Percentiles rank a stretch among this genome's conserved stretches.
phyloP scores from a whole-genome alignment of 23 red algal genomes.

The Chondrus crispus region DNA sequence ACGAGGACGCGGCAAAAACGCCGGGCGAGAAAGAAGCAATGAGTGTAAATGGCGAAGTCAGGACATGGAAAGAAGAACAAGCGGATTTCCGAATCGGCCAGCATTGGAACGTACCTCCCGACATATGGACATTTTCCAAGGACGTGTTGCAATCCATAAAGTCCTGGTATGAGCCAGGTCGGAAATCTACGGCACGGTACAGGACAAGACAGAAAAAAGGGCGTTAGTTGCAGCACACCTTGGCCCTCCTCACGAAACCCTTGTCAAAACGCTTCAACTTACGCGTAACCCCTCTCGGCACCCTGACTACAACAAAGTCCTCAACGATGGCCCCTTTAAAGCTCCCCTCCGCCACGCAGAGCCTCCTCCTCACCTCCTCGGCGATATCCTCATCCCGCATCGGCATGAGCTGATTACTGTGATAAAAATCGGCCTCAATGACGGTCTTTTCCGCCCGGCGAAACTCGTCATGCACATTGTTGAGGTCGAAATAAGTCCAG shows the following conservation, averaged over 20 bases:
- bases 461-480: constrained; percentile 79
- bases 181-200: constrained; percentile 70
- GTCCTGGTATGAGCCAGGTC: constrained; percentile 70
- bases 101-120: constrained; percentile 47
- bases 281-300: constrained; percentile 74
- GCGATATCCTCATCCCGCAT: constrained; percentile 70
- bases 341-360: constrained; percentile 42
- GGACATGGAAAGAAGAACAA: too few relatives aligned
- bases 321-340: constrained; percentile 50
- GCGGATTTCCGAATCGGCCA: too few relatives aligned
- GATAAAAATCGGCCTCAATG: constrained; percentile 83
- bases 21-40: too few relatives aligned
- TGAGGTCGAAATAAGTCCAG: constrained; percentile 86
- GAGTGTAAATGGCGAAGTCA: too few relatives aligned
- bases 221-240: neutral
- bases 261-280: constrained; percentile 1
- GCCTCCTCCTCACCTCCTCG: constrained; percentile 33
- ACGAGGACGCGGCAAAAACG: too few relatives aligned
- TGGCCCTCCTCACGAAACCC: too few relatives aligned
- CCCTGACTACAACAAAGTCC: constrained; percentile 71
- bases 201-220: neutral
- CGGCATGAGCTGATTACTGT: constrained; percentile 65
- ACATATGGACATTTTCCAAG: constrained; percentile 63
- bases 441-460: constrained; percentile 54
- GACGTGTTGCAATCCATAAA: constrained; percentile 63